phyloP scores from a whole-genome alignment of 2,329 filamentous ascomycete genomes.

The Tolypocladium ophioglossoides region DNA sequence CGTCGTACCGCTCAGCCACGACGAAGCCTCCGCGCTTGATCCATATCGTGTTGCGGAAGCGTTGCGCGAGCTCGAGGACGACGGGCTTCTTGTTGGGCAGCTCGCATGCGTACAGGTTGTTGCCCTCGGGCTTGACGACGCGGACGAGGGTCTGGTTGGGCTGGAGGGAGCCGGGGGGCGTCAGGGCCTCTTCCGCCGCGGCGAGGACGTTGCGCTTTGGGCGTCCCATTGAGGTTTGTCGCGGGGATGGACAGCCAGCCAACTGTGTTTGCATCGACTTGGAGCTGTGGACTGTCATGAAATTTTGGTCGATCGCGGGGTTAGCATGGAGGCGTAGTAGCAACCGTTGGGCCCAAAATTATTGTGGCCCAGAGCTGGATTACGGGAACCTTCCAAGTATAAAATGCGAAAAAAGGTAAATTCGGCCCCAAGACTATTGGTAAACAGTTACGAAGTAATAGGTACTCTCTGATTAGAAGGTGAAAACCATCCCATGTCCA shows the following conservation, averaged over 20 bases:
- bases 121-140: constrained; percentile 74
- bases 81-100: constrained; percentile 55
- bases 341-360: background rate
- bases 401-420: too few species aligned
- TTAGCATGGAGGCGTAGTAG: background rate
- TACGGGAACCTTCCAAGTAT: too few species aligned
- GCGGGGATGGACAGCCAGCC: background rate
- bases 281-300: background rate
- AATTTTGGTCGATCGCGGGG: constrained; percentile 2
- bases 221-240: constrained; percentile 20
- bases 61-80: constrained; percentile 70
- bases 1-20: constrained; percentile 58
- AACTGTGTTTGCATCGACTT: too few species aligned
- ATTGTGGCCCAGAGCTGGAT: too few species aligned
- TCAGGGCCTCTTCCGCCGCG: constrained; percentile 60
- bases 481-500: too few species aligned
- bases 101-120: constrained; percentile 76
- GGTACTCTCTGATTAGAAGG: too few species aligned
- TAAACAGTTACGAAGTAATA: too few species aligned
- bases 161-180: constrained; percentile 47
- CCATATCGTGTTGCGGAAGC: constrained; percentile 89
- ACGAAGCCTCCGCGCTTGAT: constrained; percentile 85
- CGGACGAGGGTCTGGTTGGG: constrained; percentile 60
- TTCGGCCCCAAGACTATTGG: too few species aligned
- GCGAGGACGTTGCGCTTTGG: constrained; percentile 65